Base-by-base conservation (phyloP, 176 grass and related monocot species). In the Aegilops tauschii region DNA sequence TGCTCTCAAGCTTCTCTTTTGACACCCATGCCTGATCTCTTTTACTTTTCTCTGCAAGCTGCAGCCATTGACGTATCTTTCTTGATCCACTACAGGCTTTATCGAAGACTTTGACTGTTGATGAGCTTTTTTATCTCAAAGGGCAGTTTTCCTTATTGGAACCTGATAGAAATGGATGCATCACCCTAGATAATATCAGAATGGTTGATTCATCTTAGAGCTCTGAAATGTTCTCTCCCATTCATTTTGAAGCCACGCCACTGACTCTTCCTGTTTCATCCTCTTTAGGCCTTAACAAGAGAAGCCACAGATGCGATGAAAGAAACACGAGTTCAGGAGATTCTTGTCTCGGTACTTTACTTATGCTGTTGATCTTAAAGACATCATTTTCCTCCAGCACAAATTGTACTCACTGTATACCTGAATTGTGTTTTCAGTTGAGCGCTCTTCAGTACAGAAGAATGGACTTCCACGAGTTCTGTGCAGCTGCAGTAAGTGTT, bases 401-500 rank as follows among this genome's bases (percentile, higher is more conserved):
- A 78, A 27, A 69, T 47, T 87, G 63, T 59, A 49, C 69, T 80
- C 9, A 30, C 76, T 20, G 21, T 77, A 80, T 63, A 77, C 76
- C 10, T 78, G 62, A 21, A 71, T 81, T 5, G 25, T 73, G 79
- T 63, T 89, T 82, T 77, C 89, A 93, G 94, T 79, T 95, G 76
- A 93, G 87, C 6, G 86, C 84, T 65, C 89, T 95, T 87, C 94
- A 95, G 77, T 95, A 95, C 81, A 95, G 94, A 93, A 91, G 91
- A 87, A 89, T 95, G 93, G 91, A 93, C 66, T 95, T 95, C 21
- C 88, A 95, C 61, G 94, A 95, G 78, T 95, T 95, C 84, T 93
- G 87, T 86, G 89, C 94, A 35, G 94, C 94, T 54, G 73, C 94
- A 54, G 36, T 95, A 78, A 95, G 89, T 83, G 91, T 95, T 67